Conservation (phyloP, 2,329 filamentous ascomycete genomes). For the Fusarium sp. region DNA sequence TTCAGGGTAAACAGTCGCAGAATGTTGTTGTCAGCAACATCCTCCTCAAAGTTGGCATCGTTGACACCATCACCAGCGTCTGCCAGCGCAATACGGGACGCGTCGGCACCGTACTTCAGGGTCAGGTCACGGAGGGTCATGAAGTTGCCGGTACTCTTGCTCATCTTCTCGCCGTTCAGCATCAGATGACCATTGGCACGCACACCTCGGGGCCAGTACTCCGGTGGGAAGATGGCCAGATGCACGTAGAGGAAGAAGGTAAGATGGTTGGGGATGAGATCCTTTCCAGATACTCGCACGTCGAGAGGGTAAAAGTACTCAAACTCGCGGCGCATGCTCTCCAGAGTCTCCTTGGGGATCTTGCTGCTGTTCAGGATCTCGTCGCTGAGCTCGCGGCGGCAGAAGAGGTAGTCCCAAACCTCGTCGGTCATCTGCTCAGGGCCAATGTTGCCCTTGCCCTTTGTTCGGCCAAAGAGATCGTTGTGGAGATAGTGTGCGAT, state of each 20-base stretch:
- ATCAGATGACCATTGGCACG: constrained; percentile 92
- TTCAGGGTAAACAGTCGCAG: constrained; percentile 80
- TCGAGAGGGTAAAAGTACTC: constrained; percentile 98
- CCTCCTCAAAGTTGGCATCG: constrained; percentile 97
- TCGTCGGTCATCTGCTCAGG: constrained; percentile 92
- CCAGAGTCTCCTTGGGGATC: constrained; percentile 76
- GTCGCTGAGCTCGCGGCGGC: constrained; percentile 72
- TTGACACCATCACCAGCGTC: constrained; percentile 94
- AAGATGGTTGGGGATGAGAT: constrained; percentile 90
- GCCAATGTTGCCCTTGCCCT: constrained; percentile 72
- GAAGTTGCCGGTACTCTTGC: constrained; percentile 97
- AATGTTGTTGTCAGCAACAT: constrained; percentile 90
- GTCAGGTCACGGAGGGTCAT: constrained; percentile 86
- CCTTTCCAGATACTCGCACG: constrained; percentile 87
- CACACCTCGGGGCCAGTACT: constrained; percentile 88
- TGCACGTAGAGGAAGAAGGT: constrained; percentile 97
- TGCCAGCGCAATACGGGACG: constrained; percentile 86
- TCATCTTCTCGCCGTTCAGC: constrained; percentile 98
- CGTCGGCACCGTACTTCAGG: constrained; percentile 93
- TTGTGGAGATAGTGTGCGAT: constrained; percentile 74
- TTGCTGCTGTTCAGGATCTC: constrained; percentile 69
- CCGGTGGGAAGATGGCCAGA: constrained; percentile 82
- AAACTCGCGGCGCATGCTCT: constrained; percentile 87
- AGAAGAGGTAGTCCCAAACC: constrained; percentile 96
- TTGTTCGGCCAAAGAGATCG: constrained; percentile 82